These are phyloP conservation scores for Saccharomyces pastorianus DNA, from an alignment of 1,139 yeast genomes.

Conservation along the genomic window DNA sequence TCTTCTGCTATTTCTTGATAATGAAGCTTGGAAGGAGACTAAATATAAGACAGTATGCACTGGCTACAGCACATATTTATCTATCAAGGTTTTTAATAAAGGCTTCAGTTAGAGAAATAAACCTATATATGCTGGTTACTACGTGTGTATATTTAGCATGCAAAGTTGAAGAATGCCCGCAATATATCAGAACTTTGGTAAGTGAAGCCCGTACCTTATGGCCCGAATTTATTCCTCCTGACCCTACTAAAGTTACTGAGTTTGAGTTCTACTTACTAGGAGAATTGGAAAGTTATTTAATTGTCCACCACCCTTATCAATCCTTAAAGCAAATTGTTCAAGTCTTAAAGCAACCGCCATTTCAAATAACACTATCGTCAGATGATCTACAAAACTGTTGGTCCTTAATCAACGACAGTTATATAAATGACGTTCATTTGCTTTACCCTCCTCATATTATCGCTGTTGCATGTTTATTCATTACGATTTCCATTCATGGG, in stretches of 20 bases:
- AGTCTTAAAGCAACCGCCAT: conserved; percentile 36
- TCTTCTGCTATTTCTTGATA: conserved; percentile 59
- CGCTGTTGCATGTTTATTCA: conserved; percentile 63
- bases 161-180: conserved; percentile 92
- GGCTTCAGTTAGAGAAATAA: conserved; percentile 72
- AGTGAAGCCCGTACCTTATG: conserved; percentile 82
- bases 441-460: conserved; percentile 86
- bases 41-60: conserved; percentile 68
- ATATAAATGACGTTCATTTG: conserved; percentile 76
- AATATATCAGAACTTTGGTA: conserved; percentile 75
- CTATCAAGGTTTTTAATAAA: conserved; percentile 63
- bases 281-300: conserved; percentile 72
- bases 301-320: conserved; percentile 84
- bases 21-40: conserved; percentile 72
- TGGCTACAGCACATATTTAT: conserved; percentile 86
- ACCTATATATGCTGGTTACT: conserved; percentile 70
- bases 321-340: conserved; percentile 55
- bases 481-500: conserved; percentile 22
- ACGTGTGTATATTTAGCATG: conserved; percentile 85
- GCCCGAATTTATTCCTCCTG: conserved; percentile 94
- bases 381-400: conserved; percentile 81
- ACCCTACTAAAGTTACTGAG: conserved; percentile 87
- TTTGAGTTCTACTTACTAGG: conserved; percentile 90
- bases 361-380: conserved; percentile 29
- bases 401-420: conserved; percentile 86